Evolutionary conservation across 2,329 filamentous ascomycete genomes (phyloP), one percentile per base, ranked within the genome.

Genomic region (Zymoseptoria brevis): DNA sequence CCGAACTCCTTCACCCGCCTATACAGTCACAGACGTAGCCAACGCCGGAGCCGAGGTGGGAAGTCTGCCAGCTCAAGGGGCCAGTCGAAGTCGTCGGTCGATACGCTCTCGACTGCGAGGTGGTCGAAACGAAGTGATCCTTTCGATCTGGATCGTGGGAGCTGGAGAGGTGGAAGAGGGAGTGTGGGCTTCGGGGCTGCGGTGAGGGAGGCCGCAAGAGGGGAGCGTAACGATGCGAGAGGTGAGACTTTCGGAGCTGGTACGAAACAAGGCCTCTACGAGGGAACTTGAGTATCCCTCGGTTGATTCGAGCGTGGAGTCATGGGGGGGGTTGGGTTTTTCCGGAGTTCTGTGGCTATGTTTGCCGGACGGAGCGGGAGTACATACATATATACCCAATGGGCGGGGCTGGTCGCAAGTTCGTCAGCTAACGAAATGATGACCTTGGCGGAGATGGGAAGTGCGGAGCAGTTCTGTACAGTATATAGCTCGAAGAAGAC

Each of bases 111-210:
- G 16, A 58, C 62, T 7, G 51, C 19, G 22, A 55, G 56, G 16
- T 58, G 48, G 16, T 62, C 59, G 24, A 26, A 62, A 26, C 60
- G 63, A 21, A 66, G 64, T 51, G 64, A 66, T 53, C 64, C 64
- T 16, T 66, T 66, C 48, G 64, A 66, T 59, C 54, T 66, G 45
- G 60, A 62, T 49, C 52, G 50, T 29, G 55, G 54, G 6, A 64
- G 64, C 19, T 53, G 61, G 8, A 56, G 56, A 8, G 60, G 53
- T n/a, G 35, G 35, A 4, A 45, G 35, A n/a, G 35, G 35, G 13
- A 45, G 35, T n/a, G 5, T 45, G 35, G 35, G 35, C 6, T 45
- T 45, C 16, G 35, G 35, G 7, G 35, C 35, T 16, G 35, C 22
- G 22, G 51, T 13, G 11, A 53, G 22, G 19, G n/a, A 19, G 51